Evolutionary conservation across 164 flowering plant genomes (phyloP), one percentile per base, ranked within the genome.

Genomic region (Tinospora cordifolia): DNA sequence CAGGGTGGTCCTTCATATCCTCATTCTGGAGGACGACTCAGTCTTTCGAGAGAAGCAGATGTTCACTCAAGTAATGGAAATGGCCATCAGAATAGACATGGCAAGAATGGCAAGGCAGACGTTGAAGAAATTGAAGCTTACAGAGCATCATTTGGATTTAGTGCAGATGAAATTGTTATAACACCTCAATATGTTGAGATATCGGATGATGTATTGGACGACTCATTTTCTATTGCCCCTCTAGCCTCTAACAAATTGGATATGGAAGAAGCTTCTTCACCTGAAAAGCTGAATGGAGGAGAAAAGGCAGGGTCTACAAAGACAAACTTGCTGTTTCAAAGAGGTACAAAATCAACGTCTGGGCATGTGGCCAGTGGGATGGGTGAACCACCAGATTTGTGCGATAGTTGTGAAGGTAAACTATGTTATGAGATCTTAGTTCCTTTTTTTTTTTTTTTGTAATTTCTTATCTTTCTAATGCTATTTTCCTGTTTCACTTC

Each of bases 71-170:
- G 76, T 75, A 79, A 79, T 72, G 85, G 86, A 69, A 86, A 79
- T 78, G 92, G 84, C 24, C 84, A 88, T 57, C 95, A 85, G 76
- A 87, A 76, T 72, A 75, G 88, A 79, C 86, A 81, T 71, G 84
- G 49, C 66, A 91, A 79, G 75, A 82, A 80, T 67, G 69, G 80
- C 67, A 87, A 87, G 84, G 84, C 88, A 62, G 98, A 93, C 77
- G 88, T 77, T 59, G 98, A 93, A 76, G 98, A 93, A 77, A 71
- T 87, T 62, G 98, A 93, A 82, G 97, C 98, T 68, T 93, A 91
- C 75, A 79, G 98, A 75, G 98, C 96, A 57, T 93, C 98, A 44
- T 93, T 93, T 80, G 98, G 98, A 65, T 93, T 93, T 82, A 93
- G 98, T 82, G 98, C 98, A 40, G 98, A 93, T 83, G 98, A 93